These are phyloP conservation scores for Anthracocystis panici-leucophaei DNA, from an alignment of 1,284 basidiomycete species.

Conservation along the genomic window DNA sequence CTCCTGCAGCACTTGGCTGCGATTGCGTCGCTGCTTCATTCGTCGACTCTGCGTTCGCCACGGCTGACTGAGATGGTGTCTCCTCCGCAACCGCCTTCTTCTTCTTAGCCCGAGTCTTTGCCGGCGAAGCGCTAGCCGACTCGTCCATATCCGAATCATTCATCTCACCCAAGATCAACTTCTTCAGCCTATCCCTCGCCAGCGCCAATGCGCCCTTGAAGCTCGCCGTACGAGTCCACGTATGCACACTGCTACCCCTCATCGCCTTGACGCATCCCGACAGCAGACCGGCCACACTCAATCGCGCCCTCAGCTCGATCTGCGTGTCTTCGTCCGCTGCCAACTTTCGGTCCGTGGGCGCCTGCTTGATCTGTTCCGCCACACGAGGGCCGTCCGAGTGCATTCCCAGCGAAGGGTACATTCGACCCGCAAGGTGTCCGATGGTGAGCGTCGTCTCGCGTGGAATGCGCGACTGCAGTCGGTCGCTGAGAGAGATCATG, in stretches of 20 bases:
- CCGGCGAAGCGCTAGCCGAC: constrained; percentile 1
- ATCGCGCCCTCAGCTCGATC: constrained; percentile 34
- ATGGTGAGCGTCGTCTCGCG: constrained; percentile 36
- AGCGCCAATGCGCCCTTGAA: constrained; percentile 24
- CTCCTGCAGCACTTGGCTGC: background rate
- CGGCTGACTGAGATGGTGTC: background rate
- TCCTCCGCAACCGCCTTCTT: constrained; percentile 6
- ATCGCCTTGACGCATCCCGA: constrained; percentile 51
- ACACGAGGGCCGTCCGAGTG: constrained; percentile 50
- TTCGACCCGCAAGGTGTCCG: constrained; percentile 34
- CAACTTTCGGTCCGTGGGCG: constrained; percentile 18
- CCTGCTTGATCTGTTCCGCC: constrained; percentile 33
- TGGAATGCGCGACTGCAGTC: constrained; percentile 28
- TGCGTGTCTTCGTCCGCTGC: constrained; percentile 48
- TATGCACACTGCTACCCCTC: constrained; percentile 16
- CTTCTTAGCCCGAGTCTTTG: constrained; percentile 21
- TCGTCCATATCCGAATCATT: constrained; percentile 14
- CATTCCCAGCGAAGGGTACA: constrained; percentile 46
- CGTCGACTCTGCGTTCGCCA: background rate
- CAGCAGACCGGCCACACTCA: constrained; percentile 43
- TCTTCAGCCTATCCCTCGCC: constrained; percentile 11
- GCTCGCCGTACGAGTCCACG: constrained; percentile 24
- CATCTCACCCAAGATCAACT: constrained; percentile 11
- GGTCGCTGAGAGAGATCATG: constrained; percentile 42
- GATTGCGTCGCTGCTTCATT: background rate